Evolutionary conservation across 2,329 filamentous ascomycete species (phyloP), one percentile per base, ranked within the genome.

Genomic region (Talaromyces atroroseus): DNA sequence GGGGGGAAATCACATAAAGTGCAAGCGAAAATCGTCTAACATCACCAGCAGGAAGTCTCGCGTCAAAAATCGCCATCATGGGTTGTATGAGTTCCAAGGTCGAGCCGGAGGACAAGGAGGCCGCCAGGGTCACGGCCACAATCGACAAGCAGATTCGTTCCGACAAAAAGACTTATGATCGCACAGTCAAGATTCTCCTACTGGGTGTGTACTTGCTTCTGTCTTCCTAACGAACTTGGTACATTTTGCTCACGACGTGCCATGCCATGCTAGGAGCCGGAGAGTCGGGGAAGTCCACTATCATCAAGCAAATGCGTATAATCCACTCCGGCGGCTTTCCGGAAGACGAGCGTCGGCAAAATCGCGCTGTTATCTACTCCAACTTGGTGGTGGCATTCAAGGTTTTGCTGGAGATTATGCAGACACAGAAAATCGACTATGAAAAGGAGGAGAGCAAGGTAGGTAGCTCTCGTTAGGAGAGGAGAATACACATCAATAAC

Each of bases 281-380:
- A 69, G 92, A 97, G 76, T 94, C 88, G 58, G 90, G 92, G 63
- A 97, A 97, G 76, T 96, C 92, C 8, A 97, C 92, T 1, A 92
- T 97, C 58, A 83, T 97, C 63, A 97, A 97, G 78, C 92, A 97
- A 80, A 97, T 99, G 94, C 92, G 92, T 73, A 86, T 99, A 74
- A 96, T 99, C 65, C 94, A 97, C 72, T 86, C 90, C 14, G 86
- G 91, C 72, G 92, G 94, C 51, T 97, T 97, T 77, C 90, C 85
- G 68, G 88, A 89, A 66, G 85, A 84, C 62, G 94, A 97, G 73
- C 89, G 91, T 72, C 85, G 95, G 62, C 90, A 96, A 79, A 95
- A 90, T 82, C 91, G 94, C 65, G 89, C 91, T 16, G 92, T 96
- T 67, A 92, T 97, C 63, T 97, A 96, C 75, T 92, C 87, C 74